Percentiles rank a stretch among this genome's conserved stretches.
phyloP scores from a whole-genome alignment of 2,329 filamentous ascomycete species.

The Ophiocordyceps unilateralis region DNA sequence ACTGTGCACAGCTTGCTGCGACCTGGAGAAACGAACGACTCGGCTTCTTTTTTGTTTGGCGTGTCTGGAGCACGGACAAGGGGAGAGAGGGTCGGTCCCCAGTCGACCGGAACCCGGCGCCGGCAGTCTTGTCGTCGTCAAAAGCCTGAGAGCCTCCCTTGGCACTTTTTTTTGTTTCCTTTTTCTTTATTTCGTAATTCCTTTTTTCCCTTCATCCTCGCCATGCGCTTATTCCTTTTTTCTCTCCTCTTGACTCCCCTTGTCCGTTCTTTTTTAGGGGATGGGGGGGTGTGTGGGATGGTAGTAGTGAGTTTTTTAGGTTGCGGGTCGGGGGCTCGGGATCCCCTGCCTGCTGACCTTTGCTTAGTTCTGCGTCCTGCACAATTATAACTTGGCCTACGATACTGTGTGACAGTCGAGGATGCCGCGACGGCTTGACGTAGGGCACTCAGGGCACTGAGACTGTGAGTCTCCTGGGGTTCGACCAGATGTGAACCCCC shows the following conservation, averaged over 20 bases:
- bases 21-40: neutral
- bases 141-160: neutral
- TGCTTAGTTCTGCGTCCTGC: no score
- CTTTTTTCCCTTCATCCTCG: neutral
- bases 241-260: neutral
- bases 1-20: neutral
- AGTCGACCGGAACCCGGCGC: conserved; percentile 1
- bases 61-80: conserved; percentile 3
- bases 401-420: no score
- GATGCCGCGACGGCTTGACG: no score
- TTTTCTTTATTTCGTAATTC: neutral
- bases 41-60: neutral
- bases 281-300: no score
- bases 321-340: no score
- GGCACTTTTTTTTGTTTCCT: neutral
- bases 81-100: neutral
- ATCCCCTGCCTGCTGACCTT: no score
- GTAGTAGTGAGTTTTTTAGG: no score
- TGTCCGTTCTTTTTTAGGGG: no score
- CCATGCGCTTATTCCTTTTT: neutral
- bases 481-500: no score
- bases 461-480: no score
- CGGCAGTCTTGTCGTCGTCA: conserved; percentile 1
- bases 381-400: no score
- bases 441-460: no score